A percentile compares a stretch with the other conserved stretches of the same genome.
Evolutionary conservation across 2,329 filamentous ascomycete genomes (phyloP).

Genomic region (Arthrinium puccinioides): DNA sequence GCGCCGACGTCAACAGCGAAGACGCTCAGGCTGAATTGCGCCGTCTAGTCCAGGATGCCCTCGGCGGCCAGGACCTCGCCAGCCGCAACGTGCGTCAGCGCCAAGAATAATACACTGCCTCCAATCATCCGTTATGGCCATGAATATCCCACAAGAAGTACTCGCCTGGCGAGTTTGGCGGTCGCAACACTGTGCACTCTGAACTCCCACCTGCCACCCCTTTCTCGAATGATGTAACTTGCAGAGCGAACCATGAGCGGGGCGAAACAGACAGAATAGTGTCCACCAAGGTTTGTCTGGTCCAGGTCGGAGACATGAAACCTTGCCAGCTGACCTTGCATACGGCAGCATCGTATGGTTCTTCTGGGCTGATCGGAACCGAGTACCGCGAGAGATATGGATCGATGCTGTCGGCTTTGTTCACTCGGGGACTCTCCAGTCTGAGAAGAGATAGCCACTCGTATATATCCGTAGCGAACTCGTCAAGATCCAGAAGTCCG

Average conservation of each 20-base stretch:
- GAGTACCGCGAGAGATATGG: conserved; percentile 62
- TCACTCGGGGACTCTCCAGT: conserved; percentile 58
- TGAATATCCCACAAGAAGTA: conserved; percentile 56
- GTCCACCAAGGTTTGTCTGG: conserved; percentile 38
- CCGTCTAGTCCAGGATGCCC: conserved; percentile 71
- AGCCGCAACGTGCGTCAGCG: conserved; percentile 59
- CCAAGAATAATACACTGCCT: conserved; percentile 38
- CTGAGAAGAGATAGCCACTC: conserved; percentile 70
- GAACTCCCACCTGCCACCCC: conserved; percentile 34
- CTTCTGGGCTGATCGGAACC: conserved; percentile 35
- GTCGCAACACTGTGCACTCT: conserved; percentile 48
- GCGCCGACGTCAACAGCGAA: conserved; percentile 76
- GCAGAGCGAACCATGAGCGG: conserved; percentile 48
- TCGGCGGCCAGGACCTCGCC: conserved; percentile 58
- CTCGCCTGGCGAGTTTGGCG: conserved; percentile 39
- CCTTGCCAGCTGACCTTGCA: conserved; percentile 54
- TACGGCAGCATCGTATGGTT: conserved; percentile 22
- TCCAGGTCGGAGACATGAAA: conserved; percentile 47
- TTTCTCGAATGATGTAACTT: conserved; percentile 42
- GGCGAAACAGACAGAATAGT: conserved; percentile 34
- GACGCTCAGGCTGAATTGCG: conserved; percentile 74
- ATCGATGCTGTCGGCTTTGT: conserved; percentile 52
- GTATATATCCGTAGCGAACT: conserved; percentile 56
- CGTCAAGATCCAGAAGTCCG: conserved; percentile 48
- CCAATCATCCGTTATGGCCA: conserved; percentile 29